phyloP scores from a whole-genome alignment of 805 yeast genomes.

The Kuraishia capsulata region DNA sequence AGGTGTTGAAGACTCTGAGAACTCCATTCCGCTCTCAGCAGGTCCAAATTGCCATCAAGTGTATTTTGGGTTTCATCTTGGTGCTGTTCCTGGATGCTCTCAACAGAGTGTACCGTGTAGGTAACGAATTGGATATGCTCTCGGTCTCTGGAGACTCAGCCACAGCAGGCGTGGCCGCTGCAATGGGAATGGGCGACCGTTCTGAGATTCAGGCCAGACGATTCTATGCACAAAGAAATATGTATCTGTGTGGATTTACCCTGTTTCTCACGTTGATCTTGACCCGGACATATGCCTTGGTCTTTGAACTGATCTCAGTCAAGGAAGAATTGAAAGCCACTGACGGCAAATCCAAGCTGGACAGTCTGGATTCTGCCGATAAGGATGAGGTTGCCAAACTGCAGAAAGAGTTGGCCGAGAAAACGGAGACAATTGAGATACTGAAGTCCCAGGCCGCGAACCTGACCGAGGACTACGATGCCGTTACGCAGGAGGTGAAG shows the following conservation, averaged over 20 bases:
- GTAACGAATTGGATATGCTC: slow-evolving; percentile 40
- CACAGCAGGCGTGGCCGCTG: slow-evolving; percentile 19
- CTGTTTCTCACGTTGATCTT: slow-evolving; percentile 80
- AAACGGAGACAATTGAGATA: slow-evolving; percentile 54
- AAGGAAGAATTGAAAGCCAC: slow-evolving; percentile 43
- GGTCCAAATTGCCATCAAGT: slow-evolving; percentile 69
- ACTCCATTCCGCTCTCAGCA: slow-evolving; percentile 65
- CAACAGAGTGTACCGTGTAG: slow-evolving; percentile 68
- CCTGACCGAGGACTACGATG: slow-evolving; percentile 56
- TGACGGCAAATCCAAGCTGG: slow-evolving; percentile 6
- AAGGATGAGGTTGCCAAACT: slow-evolving; percentile 34
- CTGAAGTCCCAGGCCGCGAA: slow-evolving; percentile 68
- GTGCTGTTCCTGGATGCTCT: slow-evolving; percentile 83
- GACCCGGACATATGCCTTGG: slow-evolving; percentile 75
- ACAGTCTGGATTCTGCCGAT: slow-evolving; percentile 18
- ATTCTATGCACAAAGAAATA: slow-evolving; percentile 93
- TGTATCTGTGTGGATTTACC: slow-evolving; percentile 93
- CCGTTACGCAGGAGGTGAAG: slow-evolving; percentile 1
- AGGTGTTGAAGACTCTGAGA: slow-evolving; percentile 50
- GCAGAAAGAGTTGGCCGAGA: slow-evolving; percentile 41
- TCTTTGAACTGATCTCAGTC: slow-evolving; percentile 58
- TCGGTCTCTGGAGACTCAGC: slow-evolving; percentile 5
- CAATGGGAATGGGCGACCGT: slow-evolving; percentile 37
- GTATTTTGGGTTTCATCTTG: slow-evolving; percentile 74
- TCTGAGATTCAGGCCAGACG: slow-evolving; percentile 83